Evolutionary conservation across 495 filamentous ascomycete species (phyloP).

Genomic region (Neurospora sp.): DNA sequence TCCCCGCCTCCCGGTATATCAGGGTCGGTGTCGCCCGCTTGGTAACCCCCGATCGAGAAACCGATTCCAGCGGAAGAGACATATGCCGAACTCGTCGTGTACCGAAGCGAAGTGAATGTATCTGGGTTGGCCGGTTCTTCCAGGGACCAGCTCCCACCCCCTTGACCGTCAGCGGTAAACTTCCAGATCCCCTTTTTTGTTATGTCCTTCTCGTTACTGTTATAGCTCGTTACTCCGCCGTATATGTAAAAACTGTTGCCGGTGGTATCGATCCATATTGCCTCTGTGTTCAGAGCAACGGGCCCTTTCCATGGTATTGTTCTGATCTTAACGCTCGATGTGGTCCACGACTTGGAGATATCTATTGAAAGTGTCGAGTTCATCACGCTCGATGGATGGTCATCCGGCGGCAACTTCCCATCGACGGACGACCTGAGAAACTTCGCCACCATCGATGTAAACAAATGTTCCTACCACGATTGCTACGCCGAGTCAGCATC

Average conservation of each 20-base stretch:
- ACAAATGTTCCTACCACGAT: too few species aligned
- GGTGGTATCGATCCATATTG: slow-evolving; percentile 18
- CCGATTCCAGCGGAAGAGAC: background rate
- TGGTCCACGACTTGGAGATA: too few species aligned
- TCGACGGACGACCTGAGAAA: too few species aligned
- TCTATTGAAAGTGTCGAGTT: too few species aligned
- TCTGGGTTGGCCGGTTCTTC: background rate
- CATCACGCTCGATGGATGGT: too few species aligned
- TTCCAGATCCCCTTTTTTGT: slow-evolving; percentile 15
- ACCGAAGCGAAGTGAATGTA: slow-evolving; percentile 1
- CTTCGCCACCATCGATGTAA: too few species aligned
- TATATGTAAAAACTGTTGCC: slow-evolving; percentile 24
- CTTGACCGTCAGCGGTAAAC: slow-evolving; percentile 23
- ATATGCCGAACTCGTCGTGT: background rate
- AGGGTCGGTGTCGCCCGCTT: slow-evolving; percentile 1
- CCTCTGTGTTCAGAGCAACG: background rate
- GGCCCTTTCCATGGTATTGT: slow-evolving; percentile 11
- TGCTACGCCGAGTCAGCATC: too few species aligned
- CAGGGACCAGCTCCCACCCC: slow-evolving; percentile 26
- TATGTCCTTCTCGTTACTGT: too few species aligned
- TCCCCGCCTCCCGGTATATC: background rate
- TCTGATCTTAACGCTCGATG: too few species aligned
- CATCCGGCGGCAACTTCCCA: too few species aligned
- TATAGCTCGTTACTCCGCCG: slow-evolving; percentile 18
- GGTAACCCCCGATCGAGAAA: slow-evolving; percentile 8